These are phyloP conservation scores for Phyllosticta paracitricarpa DNA, from an alignment of 2,329 filamentous ascomycete genomes.

Conservation along the genomic window DNA sequence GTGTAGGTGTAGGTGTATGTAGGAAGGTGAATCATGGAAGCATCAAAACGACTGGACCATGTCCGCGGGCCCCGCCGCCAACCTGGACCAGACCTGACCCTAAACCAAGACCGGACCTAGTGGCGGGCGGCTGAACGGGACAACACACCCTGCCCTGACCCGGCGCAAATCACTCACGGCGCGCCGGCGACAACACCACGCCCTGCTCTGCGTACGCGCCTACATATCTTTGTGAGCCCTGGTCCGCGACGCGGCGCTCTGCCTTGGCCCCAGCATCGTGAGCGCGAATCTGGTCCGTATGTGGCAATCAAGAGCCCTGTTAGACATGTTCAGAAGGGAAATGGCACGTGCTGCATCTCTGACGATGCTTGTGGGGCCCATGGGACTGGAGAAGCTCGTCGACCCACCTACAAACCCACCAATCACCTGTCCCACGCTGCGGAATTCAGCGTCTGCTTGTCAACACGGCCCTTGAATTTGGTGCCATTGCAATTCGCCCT, in stretches of 20 bases:
- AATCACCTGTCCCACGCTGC: not conserved
- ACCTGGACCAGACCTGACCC: not conserved
- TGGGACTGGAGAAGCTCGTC: not conserved
- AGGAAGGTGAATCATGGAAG: no score
- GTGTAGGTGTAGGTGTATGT: no score
- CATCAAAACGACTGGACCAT: no score
- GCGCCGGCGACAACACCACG: no score
- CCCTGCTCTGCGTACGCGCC: not conserved
- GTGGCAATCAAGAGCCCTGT: not conserved
- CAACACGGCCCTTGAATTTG: not conserved
- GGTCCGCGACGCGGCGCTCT: not conserved
- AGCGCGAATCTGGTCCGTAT: not conserved
- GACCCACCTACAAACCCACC: not conserved
- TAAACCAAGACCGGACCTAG: not conserved
- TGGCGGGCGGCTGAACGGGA: not conserved
- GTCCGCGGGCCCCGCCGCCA: no score
- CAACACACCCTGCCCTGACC: not conserved
- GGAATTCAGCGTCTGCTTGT: not conserved
- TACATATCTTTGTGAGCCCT: not conserved
- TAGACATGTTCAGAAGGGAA: not conserved
- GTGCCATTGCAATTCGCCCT: not conserved
- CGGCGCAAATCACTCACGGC: not conserved
- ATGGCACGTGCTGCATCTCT: not conserved
- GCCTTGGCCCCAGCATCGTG: not conserved
- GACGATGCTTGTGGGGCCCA: not conserved